These are phyloP conservation scores for Magnaporthiopsis incrustans DNA, from an alignment of 2,329 filamentous ascomycete species.

Conservation along the genomic window DNA sequence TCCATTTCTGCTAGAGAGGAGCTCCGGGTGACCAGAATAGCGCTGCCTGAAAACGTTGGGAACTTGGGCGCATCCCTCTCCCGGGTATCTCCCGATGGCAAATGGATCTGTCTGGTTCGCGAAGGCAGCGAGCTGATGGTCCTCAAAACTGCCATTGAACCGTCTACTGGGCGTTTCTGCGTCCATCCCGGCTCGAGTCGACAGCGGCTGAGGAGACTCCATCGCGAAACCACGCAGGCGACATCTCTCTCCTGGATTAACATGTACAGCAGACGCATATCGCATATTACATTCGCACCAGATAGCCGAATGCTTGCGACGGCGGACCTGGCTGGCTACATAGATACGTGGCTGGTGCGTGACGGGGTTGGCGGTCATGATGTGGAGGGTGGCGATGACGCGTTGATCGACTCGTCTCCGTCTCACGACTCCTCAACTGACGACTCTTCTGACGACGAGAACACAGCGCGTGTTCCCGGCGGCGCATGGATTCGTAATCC, in stretches of 20 bases:
- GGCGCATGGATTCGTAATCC: slow-evolving; percentile 73
- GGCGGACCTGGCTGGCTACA: slow-evolving; percentile 73
- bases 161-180: background rate
- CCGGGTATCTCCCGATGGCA: slow-evolving; percentile 59
- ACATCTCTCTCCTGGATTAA: slow-evolving; percentile 58
- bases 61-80: slow-evolving; percentile 60
- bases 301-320: slow-evolving; percentile 73
- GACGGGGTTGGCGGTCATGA: slow-evolving; percentile 15
- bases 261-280: slow-evolving; percentile 70
- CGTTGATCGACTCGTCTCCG: slow-evolving; percentile 15
- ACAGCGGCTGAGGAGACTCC: slow-evolving; percentile 33
- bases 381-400: slow-evolving; percentile 27
- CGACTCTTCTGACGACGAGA: slow-evolving; percentile 18
- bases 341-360: slow-evolving; percentile 76
- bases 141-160: background rate
- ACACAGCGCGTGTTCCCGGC: slow-evolving; percentile 30
- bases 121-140: slow-evolving; percentile 46
- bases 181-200: slow-evolving; percentile 32
- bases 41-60: slow-evolving; percentile 49
- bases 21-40: slow-evolving; percentile 63
- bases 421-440: slow-evolving; percentile 22
- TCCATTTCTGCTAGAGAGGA: slow-evolving; percentile 44
- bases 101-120: slow-evolving; percentile 60
- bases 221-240: slow-evolving; percentile 44
- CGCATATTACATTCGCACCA: slow-evolving; percentile 67